Base-by-base conservation (phyloP, 2,329 filamentous ascomycete species). In the Microdochium trichocladiopsis region DNA sequence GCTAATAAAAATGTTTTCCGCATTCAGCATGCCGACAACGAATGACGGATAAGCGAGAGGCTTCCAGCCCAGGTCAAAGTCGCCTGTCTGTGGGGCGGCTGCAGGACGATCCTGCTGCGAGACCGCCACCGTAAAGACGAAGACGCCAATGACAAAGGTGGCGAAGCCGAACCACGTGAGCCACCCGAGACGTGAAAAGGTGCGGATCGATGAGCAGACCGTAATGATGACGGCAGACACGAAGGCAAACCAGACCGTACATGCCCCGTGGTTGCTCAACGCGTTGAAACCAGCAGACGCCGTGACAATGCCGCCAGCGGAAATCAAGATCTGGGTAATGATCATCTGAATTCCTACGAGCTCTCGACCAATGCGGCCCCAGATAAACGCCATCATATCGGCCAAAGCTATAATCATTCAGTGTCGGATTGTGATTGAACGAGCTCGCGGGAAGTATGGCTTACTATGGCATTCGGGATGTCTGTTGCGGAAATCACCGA, bases 1-100 rank as follows among this genome's bases (percentile, higher is more conserved):
- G 1, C 75, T 77, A 41, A 79, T 74, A 60, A 83, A 82, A 48
- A 84, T 79, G 2, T 75, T 79, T 3, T 70, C 69, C 0, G 72
- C 68, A 45, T 78, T 77, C 0, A 73, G 72, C 54, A 83, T 80
- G 1, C 78, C 81, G 0, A 70, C 73, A 0, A 73, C 73, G 59
- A 84, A 84, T 16, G 69, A 73, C 0, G 80, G 78, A 54, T 76
- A 63, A 0, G 69, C 73, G 48, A 83, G 73, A 3, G 71, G 72
- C 25, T 69, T 63, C 58, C 73, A 84, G 16, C 78, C 80, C 1
- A 83, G 69, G 0, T 83, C 78, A 57, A 70, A 84, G 23, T 72
- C 66, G 0, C 81, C 80, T 0, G 72, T 73, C 53, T 73, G 70
- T 2, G 80, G 80, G 1, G 80, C 80, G 1, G 77, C 75, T 1